Evolutionary conservation across 2,329 filamentous ascomycete species (phyloP), one percentile per base, ranked within the genome.

Genomic region (Geoglossum cookeanum): DNA sequence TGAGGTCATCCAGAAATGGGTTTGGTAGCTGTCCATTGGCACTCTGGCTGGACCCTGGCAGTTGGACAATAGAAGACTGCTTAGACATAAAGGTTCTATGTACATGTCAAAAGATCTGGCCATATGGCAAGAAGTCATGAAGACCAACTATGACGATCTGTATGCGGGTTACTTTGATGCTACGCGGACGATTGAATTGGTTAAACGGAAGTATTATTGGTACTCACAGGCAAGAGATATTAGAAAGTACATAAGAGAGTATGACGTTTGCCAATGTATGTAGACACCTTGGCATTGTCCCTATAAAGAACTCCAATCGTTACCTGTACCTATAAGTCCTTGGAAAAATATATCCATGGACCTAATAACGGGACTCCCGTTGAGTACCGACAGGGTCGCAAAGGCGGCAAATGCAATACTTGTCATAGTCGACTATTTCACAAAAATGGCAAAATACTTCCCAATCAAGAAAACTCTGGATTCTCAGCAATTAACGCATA

Each of bases 301-400:
- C 13, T 42, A 57, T 27, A 55, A 56, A 1, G 2, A 53, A 1
- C 33, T 60, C 2, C 42, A 58, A 15, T 56, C 59, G 0, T 48
- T 59, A 11, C 39, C 51, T 7, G 30, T 44, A 3, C 61, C 58
- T 0, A 48, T 57, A n/a, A n/a, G 13, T 2, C 58, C 51, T 33
- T 62, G 61, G 60, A 39, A 27, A 39, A 39, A 54, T 3, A 56
- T 61, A 1, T 49, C 56, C 11, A 62, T 63, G 7, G 61, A 65
- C 54, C 63, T 64, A 33, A 65, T 65, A 55, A 61, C 58, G 11
- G 60, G 62, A 8, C 57, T 65, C 37, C 62, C 57, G 55, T 22
- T 44, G 53, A 55, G 42, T 45, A 35, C 32, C n/a, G 45, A 39
- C 22, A 39, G 29, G 9, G 32, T 3, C 17, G 32, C 11, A 29